A percentile compares a stretch with the other conserved stretches of the same genome.
phyloP scores from a whole-genome alignment of 257 asterid species.

The Fraxinus cuspidata region DNA sequence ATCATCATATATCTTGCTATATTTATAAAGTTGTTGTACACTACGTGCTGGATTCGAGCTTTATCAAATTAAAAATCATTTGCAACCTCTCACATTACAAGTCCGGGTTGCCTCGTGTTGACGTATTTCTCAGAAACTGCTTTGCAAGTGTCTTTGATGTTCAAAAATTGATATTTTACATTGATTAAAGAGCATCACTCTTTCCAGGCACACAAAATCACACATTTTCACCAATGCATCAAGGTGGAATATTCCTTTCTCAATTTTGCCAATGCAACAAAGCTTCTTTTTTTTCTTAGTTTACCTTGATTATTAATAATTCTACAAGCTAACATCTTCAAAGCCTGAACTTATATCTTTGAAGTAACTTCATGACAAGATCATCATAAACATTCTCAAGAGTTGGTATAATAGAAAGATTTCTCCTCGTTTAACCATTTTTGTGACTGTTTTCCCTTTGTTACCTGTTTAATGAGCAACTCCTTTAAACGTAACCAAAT shows the following conservation, averaged over 20 bases:
- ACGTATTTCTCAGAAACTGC: neutral
- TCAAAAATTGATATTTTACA: neutral
- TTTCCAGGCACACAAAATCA: neutral
- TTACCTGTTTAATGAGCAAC: neutral
- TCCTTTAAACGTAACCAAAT: neutral
- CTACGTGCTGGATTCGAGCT: neutral
- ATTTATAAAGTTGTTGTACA: neutral
- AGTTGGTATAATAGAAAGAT: neutral
- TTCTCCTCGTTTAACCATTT: neutral
- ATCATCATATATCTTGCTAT: neutral
- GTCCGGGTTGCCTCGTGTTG: no score
- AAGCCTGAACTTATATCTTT: neutral
- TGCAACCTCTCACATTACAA: neutral
- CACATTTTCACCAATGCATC: slow-evolving; percentile 5
- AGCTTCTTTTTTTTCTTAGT: neutral
- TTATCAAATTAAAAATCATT: neutral
- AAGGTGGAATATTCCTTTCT: neutral
- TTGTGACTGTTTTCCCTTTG: neutral
- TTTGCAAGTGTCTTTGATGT: neutral
- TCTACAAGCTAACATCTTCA: neutral
- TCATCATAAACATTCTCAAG: neutral
- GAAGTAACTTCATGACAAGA: neutral
- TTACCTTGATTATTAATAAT: neutral
- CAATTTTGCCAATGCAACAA: neutral
- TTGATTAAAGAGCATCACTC: neutral